Conservation (phyloP, 192 early-diverging fungal genomes). For the Coemansia sp. region DNA sequence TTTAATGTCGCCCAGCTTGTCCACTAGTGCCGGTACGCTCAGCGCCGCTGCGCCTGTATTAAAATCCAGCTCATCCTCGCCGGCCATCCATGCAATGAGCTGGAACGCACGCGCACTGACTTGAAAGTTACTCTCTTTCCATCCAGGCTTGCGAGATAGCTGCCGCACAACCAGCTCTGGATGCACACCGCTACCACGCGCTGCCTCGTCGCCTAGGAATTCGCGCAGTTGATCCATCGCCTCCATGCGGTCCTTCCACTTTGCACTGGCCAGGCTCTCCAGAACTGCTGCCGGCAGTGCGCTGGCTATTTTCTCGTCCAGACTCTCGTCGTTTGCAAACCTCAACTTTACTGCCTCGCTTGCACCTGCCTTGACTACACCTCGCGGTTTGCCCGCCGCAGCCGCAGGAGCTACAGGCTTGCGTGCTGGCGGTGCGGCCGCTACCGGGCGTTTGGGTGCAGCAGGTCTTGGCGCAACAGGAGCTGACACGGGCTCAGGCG, state of each 20-base stretch:
- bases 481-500: conserved; percentile 12
- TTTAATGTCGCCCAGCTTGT: conserved; percentile 96
- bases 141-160: conserved; percentile 82
- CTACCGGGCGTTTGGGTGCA: conserved; percentile 8
- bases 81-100: conserved; percentile 70
- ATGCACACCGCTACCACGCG: conserved; percentile 59
- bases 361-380: conserved; percentile 23
- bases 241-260: conserved; percentile 89
- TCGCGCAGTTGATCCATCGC: conserved; percentile 78
- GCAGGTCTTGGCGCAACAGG: conserved; percentile 12
- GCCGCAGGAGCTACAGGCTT: conserved; percentile 37
- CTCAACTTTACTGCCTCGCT: conserved; percentile 70
- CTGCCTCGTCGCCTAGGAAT: conserved; percentile 59
- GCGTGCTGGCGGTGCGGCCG: conserved; percentile 23
- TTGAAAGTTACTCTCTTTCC: conserved; percentile 99
- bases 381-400: conserved; percentile 24
- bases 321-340: conserved; percentile 64
- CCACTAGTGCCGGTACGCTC: conserved; percentile 70
- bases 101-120: conserved; percentile 74
- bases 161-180: conserved; percentile 78
- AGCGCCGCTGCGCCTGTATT: conserved; percentile 70
- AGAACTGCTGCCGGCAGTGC: conserved; percentile 63
- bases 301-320: conserved; percentile 64
- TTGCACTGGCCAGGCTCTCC: conserved; percentile 62
- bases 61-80: conserved; percentile 61